Evolutionary conservation across 176 grass and related monocot species (phyloP), one percentile per base, ranked within the genome.

Genomic region (Aegilops bicornis): DNA sequence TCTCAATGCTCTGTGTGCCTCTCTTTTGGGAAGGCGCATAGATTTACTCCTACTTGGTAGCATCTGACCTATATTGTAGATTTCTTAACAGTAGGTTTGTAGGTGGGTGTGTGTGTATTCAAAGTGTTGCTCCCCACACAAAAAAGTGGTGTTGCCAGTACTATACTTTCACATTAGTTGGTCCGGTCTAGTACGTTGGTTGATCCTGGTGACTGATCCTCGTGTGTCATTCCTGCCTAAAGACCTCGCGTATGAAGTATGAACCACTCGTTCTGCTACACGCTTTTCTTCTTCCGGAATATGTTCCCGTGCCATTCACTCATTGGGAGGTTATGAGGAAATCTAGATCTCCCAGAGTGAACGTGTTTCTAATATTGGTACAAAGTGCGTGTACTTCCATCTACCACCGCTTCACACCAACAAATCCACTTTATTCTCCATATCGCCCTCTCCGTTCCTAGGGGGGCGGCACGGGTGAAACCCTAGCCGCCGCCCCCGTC

Each of bases 1-100:
- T 50, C 70, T 81, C 85, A 70, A 64, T 27, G 81, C 89, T 81
- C 89, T 81, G 82, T 88, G 85, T 84, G 85, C 50, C 89, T 85
- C 77, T 88, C 89, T 81, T 91, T 88, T 91, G 39, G 81, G 23
- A 31, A 70, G 70, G 82, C 39, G 81, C 63, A 70, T 88, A 63
- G 1, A 77, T 76, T 88, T 81, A 47, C 50, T 64, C 61, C 60
- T 73, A 73, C 85, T 61, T 56, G 35, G 61, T 80, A 76, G 85
- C 89, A 81, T 66, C 81, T 81, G 81, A 87, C 77, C 89, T 79
- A 61, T 43, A 43, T 62, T 23, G 24, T 27, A 74, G 68, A 52
- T 47, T 79, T 47, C 59, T 58, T 62, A 81, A 22, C 66, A 20
- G 5, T 43, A 66, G 64, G 10, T 24, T 13, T 56, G 66, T 31